Evolutionary conservation across 257 asterid genomes (phyloP), one percentile per base, ranked within the genome.

Genomic region (Nicotiana obtusifolia): DNA sequence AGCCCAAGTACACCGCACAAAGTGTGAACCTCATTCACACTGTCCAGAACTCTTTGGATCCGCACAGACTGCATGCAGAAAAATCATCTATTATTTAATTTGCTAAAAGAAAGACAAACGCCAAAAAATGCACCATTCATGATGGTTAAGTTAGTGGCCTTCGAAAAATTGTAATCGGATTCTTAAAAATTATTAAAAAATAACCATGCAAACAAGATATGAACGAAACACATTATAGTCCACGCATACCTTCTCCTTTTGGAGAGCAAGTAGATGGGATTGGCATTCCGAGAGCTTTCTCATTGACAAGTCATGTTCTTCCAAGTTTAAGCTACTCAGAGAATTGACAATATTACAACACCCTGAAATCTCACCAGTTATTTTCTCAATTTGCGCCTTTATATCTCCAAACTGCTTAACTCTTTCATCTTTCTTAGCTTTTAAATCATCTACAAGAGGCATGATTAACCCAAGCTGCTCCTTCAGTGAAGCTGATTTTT

Each of bases 201-300:
- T 75, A 24, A 49, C 59, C 52, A 68, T 19, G 19, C 28, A 68
- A 68, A 68, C 31, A 35, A 71, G 20, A 69, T 11, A 6, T 1
- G 16, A 44, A 15, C 0, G 16, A 75, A 75, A 83, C 44, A 26
- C 6, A 19, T 7, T 7, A 59, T 28, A 44, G 41, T 22, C 60
- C 37, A 83, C 22, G 20, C 82, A 82, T 86, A 95, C 99, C 98
- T 93, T 95, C 84, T 92, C 99, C 84, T 90, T 95, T 86, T 95
- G 97, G 47, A 95, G 92, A 52, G 91, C 84, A 75, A 86, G 91
- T 64, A 95, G 97, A 80, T 83, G 88, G 22, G 98, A 85, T 81
- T 95, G 97, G 89, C 89, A 89, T 64, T 94, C 97, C 31, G 86
- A 83, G 64, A 95, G 94, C 90, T 94, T 95, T 86, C 98, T 91